Base-by-base conservation (phyloP, 306 rosid species). In the Psophocarpus tetragonolobus region DNA sequence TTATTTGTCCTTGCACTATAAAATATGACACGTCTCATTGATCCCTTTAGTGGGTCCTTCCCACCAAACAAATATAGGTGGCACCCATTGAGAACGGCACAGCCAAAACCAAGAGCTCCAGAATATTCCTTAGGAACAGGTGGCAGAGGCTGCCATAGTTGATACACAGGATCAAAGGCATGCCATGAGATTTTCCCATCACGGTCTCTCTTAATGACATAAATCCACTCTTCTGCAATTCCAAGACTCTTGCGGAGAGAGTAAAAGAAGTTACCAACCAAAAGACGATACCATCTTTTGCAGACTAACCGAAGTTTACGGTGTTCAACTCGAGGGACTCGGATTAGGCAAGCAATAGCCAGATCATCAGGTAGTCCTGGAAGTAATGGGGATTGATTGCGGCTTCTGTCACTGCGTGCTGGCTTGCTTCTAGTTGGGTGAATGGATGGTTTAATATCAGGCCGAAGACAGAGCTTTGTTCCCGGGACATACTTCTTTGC, bases 321-420 rank as follows among this genome's bases (percentile, higher is more conserved):
- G 83, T 92, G 97, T 61, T 92, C 97, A 26, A 81, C 84, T 71
- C 97, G 85, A 38, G 96, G 96, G 68, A 90, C 97, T 68, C 97
- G 88, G 20, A 90, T 87, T 33, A 92, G 90, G 85, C 96, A 92
- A 68, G 97, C 96, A 79, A 92, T 87, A 32, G 97, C 97, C 76
- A 90, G 96, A 88, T 92, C 97, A 82, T 92, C 97, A 0, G 96
- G 97, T 29, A 92, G 97, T 77, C 93, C 96, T 26, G 97, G 97
- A 80, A 92, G 90, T 77, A 92, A 82, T 15, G 96, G 97, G 81
- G 92, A 88, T 68, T 90, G 97, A 83, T 75, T 90, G 36, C 97
- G 85, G 84, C 85, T 92, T 80, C 91, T 72, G 75, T 92, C 93
- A 71, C 96, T 82, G 14, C 97, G 92, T 63, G 88, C 42, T 29